Base-by-base conservation (phyloP, 2,329 filamentous ascomycete genomes). In the Camptophora hylomeconis region DNA sequence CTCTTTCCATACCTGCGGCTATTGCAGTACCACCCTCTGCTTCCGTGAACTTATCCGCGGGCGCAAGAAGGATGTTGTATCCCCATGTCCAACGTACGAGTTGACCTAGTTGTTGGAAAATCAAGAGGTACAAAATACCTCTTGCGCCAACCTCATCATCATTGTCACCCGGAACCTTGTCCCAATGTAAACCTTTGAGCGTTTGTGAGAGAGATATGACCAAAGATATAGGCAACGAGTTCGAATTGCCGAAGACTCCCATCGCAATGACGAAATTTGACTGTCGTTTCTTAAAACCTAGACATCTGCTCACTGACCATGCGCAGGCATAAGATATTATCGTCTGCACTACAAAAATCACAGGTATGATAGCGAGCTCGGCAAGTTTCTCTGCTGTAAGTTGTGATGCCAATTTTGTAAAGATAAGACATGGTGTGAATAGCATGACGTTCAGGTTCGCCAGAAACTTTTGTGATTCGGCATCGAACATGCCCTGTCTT, bases 21-120 rank as follows among this genome's bases (percentile, higher is more conserved):
- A 42, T 44, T 13, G 50, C 51, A 13, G 50, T 54, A 20, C 54
- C 47, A 19, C 58, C 55, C 3, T 45, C 45, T 26, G 56, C 55
- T 40, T 59, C 59, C 25, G 59, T 45, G 35, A 61, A 61, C 13
- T 61, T 55, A 11, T 77, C 73, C 41, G 82, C 79, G 11, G 87
- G 83, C 11, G 86, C 86, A n/a, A 98, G 64, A 11, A 98, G 65
- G 20, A 95, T 76, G 46, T 93, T 84, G 54, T 93, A 95, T 7
- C 89, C 89, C 89, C 89, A 98, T 39, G 82, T 94, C 89, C 89
- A 98, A 35, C 89, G 73, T 12, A 98, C 76, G 15, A 95, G 63
- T 56, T 98, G 89, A 13, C 89, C 89, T 3, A 98, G 71, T 53
- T 98, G 89, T 58, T 98, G 89, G 59, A 98, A 98, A 42, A 98